phyloP scores from a whole-genome alignment of 768 basidiomycete genomes.

The Dioszegia aurantiaca region DNA sequence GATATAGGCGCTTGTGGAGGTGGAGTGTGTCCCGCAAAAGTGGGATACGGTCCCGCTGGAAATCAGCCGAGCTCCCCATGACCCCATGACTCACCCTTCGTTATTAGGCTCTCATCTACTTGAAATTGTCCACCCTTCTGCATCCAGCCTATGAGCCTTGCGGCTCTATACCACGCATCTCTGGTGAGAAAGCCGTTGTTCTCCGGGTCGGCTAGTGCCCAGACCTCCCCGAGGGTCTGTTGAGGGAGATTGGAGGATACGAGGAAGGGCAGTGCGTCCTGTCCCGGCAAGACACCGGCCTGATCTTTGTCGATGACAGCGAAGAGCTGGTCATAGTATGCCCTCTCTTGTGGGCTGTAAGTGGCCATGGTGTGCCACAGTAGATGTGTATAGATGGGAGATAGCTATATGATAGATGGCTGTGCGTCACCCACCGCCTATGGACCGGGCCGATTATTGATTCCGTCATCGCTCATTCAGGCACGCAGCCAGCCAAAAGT shows the following conservation, averaged over 20 bases:
- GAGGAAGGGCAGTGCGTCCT: conserved; percentile 83
- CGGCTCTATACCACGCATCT: conserved; percentile 79
- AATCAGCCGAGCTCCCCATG: conserved; percentile 16
- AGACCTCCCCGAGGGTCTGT: conserved; percentile 81
- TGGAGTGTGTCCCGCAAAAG: conserved; percentile 66
- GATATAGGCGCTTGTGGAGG: conserved; percentile 54
- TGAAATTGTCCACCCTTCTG: conserved; percentile 74
- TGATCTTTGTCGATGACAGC: conserved; percentile 48
- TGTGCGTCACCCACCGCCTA: too few relatives aligned
- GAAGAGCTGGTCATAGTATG: conserved; percentile 50
- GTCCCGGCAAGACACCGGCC: conserved; percentile 60
- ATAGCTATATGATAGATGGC: too few relatives aligned
- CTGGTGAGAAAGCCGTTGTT: conserved; percentile 89
- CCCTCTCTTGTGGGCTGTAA: conserved; percentile 40
- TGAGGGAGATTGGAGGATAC: conserved; percentile 76
- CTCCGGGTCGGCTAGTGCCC: conserved; percentile 85
- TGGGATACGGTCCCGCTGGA: conserved; percentile 77
- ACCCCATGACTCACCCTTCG: conserved; percentile 62
- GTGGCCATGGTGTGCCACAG: conserved; percentile 11
- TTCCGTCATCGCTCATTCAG: too few relatives aligned
- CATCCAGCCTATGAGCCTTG: conserved; percentile 88
- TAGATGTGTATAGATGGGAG: too few relatives aligned
- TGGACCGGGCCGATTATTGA: too few relatives aligned
- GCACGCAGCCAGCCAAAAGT: conserved; percentile 2
- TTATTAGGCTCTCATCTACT: conserved; percentile 60